Base-by-base conservation (phyloP, 257 asterid species). In the Solanum clarkiae region DNA sequence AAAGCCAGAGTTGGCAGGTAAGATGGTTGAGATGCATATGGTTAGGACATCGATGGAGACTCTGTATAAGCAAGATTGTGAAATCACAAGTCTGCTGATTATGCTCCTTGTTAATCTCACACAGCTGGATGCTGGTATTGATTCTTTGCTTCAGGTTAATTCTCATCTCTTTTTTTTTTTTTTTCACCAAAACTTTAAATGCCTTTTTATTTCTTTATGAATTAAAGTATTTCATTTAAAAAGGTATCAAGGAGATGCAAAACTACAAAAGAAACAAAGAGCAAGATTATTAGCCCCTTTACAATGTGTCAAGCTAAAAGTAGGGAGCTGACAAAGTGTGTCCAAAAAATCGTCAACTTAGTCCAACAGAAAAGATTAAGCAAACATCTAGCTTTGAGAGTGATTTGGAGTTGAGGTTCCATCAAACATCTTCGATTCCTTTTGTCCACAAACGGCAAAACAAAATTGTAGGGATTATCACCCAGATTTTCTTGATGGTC, bases 71-170 rank as follows among this genome's bases (percentile, higher is more conserved):
- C 86, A 90, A 81, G 95, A 88, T 80, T 91, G 94, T 80, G 94
- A 86, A 42, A 92, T 94, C 84, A 91, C 89, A 22, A 90, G 62
- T 29, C 86, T 97, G 86, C 92, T 97, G 86, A 90, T 93, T 85
- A 97, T 95, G 99, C 91, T 97, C 42, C 98, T 97, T 83, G 96
- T 95, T 87, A 97, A 97, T 89, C 93, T 97, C 86, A 95, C 99
- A 24, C 98, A 93, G 85, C 65, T 91, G 88, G 98, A 97, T 90
- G 92, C 87, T 71, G 98, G 98, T 56, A 91, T 97, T 85, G 94
- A 95, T 82, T 90, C 94, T 74, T 88, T 97, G 90, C 95, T 97
- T 90, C 98, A 97, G 98, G 99, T 97, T 84, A 85, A 65, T 83
- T 69, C 54, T 68, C n/a, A 26, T 54, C 56, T 47, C 49, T 42